phyloP scores from a whole-genome alignment of 495 filamentous ascomycete genomes.

The Chaetomium tenue region DNA sequence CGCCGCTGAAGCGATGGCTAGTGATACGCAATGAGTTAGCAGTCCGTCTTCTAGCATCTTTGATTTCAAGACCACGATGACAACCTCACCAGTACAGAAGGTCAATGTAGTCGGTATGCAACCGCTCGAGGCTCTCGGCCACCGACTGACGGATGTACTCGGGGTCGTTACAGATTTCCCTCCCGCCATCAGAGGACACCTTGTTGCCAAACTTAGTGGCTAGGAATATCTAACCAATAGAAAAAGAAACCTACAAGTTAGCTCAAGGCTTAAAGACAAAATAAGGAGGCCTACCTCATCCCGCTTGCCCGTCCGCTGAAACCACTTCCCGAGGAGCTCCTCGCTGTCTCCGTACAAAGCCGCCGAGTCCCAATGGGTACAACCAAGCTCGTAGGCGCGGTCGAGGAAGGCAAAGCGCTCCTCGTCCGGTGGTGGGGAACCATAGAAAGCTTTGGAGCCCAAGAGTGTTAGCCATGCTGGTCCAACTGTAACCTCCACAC shows the following conservation, averaged over 20 bases:
- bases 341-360: conserved; percentile 46
- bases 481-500: no score
- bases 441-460: conserved; percentile 37
- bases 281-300: conserved; percentile 9
- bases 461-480: no score
- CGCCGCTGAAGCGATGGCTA: conserved; percentile 26
- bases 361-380: conserved; percentile 47
- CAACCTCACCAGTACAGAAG: conserved; percentile 23
- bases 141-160: conserved; percentile 56
- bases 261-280: neutral
- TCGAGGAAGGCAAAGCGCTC: conserved; percentile 44
- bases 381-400: conserved; percentile 41
- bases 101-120: conserved; percentile 57
- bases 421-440: conserved; percentile 33
- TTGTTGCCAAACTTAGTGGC: conserved; percentile 50
- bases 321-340: conserved; percentile 50
- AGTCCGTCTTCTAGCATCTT: no score
- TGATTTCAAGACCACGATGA: no score
- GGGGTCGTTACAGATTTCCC: conserved; percentile 33
- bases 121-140: conserved; percentile 45
- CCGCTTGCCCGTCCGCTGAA: conserved; percentile 28
- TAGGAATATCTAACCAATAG: conserved; percentile 44
- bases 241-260: neutral
- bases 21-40: no score
- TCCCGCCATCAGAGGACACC: conserved; percentile 20